phyloP scores from a whole-genome alignment of 169 alveolate genomes.

The Eimeria necatrix region DNA sequence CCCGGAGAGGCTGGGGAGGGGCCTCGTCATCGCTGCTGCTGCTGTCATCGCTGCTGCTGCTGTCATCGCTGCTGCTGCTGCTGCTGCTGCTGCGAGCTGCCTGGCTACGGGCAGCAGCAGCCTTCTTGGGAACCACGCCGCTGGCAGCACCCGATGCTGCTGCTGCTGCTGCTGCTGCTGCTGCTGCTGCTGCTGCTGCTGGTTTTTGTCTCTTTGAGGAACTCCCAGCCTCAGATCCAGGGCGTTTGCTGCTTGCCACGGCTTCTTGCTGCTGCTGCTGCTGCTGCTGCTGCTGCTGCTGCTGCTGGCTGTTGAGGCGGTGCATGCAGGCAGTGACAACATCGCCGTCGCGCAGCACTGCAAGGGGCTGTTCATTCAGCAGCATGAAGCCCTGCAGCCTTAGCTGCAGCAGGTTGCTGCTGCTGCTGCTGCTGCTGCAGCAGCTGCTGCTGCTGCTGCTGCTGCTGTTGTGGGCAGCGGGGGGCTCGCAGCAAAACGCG shows the following conservation, averaged over 20 bases:
- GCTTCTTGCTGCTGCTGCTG: no score
- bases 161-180: neutral
- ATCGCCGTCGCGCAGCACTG: slow-evolving; percentile 21
- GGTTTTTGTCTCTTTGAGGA: neutral
- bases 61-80: slow-evolving; percentile 39
- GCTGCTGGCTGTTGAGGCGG: neutral
- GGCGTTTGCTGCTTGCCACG: neutral
- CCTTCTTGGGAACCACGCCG: neutral
- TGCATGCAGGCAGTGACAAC: slow-evolving; percentile 43
- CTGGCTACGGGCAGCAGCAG: neutral
- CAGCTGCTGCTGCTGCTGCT: neutral
- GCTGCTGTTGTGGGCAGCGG: neutral
- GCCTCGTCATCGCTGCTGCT: neutral
- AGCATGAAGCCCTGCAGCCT: neutral
- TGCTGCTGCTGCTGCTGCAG: neutral
- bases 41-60: slow-evolving; percentile 12
- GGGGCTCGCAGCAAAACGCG: neutral
- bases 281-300: neutral
- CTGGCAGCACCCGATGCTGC: neutral
- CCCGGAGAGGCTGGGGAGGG: neutral
- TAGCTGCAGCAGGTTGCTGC: slow-evolving; percentile 9
- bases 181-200: neutral
- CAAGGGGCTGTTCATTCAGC: slow-evolving; percentile 61
- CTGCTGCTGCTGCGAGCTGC: slow-evolving; percentile 18
- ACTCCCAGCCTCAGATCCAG: neutral